Evolutionary conservation across 148 eudicot species (phyloP).

Genomic region (Vaccinium corymbosum): DNA sequence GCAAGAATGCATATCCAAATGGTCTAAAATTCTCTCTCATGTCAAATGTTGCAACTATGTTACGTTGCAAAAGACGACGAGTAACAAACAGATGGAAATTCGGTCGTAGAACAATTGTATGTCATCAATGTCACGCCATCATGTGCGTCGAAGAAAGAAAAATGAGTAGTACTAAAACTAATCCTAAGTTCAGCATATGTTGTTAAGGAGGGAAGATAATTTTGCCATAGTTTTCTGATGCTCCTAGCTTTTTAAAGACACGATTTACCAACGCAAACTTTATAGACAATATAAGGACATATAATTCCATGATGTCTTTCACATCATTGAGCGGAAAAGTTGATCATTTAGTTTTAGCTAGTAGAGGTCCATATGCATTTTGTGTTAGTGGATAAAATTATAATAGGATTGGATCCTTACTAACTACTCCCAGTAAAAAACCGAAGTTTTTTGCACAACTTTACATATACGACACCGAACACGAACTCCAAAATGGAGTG

Average conservation of each 20-base stretch:
- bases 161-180: not conserved
- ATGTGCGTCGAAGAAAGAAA: not conserved
- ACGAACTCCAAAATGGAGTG: not conserved
- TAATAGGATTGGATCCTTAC: not conserved
- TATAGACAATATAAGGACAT: not conserved
- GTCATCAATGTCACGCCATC: not conserved
- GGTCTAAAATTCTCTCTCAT: too few species aligned
- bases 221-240: not conserved
- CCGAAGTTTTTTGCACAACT: not conserved
- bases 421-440: not conserved
- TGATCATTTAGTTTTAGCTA: not conserved
- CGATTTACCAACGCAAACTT: not conserved
- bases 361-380: not conserved
- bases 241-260: not conserved
- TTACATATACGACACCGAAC: not conserved
- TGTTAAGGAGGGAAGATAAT: not conserved
- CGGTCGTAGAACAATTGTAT: not conserved
- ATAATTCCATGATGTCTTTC: slow-evolving; percentile 4
- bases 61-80: not conserved
- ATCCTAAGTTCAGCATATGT: not conserved
- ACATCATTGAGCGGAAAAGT: slow-evolving; percentile 3
- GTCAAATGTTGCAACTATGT: not conserved
- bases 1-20: too few species aligned
- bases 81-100: not conserved
- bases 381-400: slow-evolving; percentile 5